These are phyloP conservation scores for Wickerhamiella lipophila DNA, from an alignment of 805 yeast species.

Conservation along the genomic window DNA sequence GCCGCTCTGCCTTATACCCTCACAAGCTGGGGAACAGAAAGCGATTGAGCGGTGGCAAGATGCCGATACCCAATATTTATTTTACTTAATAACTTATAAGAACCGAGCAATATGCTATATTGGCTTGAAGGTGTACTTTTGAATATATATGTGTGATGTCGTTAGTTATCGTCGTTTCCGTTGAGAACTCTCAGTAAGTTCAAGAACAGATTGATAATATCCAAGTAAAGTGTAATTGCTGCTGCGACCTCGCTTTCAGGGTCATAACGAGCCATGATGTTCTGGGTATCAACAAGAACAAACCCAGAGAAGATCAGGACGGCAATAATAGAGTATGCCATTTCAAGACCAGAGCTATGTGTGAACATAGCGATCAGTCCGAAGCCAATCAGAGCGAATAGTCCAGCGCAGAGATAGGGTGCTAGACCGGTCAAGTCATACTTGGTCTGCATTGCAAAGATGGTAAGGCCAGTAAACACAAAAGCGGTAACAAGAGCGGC, in stretches of 20 bases:
- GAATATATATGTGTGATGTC: too few relatives aligned
- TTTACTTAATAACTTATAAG: not conserved
- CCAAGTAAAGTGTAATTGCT: conserved; percentile 65
- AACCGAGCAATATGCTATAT: too few relatives aligned
- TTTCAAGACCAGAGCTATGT: conserved; percentile 44
- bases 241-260: conserved; percentile 82
- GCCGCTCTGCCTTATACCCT: conserved; percentile 8
- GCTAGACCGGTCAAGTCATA: conserved; percentile 64
- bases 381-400: conserved; percentile 59
- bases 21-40: not conserved
- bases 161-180: conserved; percentile 17
- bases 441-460: conserved; percentile 63
- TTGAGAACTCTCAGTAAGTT: conserved; percentile 54
- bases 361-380: conserved; percentile 62
- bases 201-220: conserved; percentile 67
- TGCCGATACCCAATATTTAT: not conserved
- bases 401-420: conserved; percentile 41
- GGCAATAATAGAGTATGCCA: conserved; percentile 58
- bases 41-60: not conserved
- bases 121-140: too few relatives aligned
- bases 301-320: conserved; percentile 62
- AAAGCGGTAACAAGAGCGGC: conserved; percentile 58
- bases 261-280: conserved; percentile 57
- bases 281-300: conserved; percentile 69
- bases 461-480: conserved; percentile 62